Percentiles rank a stretch among this genome's conserved stretches.
These are phyloP conservation scores for Acer saccharum DNA, from an alignment of 345 rosid genomes.

Conservation along the genomic window DNA sequence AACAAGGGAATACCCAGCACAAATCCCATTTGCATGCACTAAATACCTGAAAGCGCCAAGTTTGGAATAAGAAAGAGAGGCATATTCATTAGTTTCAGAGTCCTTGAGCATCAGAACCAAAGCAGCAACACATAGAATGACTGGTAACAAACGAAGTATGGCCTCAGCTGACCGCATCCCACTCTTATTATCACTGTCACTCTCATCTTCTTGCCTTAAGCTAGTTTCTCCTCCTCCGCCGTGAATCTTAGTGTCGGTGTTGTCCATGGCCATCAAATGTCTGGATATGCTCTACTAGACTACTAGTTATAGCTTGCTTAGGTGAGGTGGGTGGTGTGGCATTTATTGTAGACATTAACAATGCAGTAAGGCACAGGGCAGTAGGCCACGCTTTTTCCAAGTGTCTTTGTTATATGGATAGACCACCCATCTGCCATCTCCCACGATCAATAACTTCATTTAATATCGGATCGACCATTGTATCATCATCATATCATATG, in stretches of 20 bases:
- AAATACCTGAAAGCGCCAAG: slow-evolving; percentile 87
- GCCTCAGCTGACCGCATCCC: slow-evolving; percentile 48
- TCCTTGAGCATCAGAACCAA: slow-evolving; percentile 72
- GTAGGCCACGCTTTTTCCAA: too few relatives aligned
- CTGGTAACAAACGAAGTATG: slow-evolving; percentile 53
- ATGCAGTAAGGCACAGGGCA: too few relatives aligned
- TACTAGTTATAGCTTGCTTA: too few relatives aligned
- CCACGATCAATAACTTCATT: too few relatives aligned
- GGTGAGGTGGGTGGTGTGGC: slow-evolving; percentile 1
- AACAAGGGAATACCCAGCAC: slow-evolving; percentile 93
- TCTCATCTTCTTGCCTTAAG: slow-evolving; percentile 3
- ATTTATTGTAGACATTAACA: slow-evolving; percentile 11
- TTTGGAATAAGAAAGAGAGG: slow-evolving; percentile 74
- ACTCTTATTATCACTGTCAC: neutral
- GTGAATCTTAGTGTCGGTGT: slow-evolving; percentile 20
- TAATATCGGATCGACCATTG: too few relatives aligned
- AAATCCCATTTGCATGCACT: slow-evolving; percentile 96
- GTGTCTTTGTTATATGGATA: too few relatives aligned
- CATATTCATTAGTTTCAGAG: slow-evolving; percentile 64
- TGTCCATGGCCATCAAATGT: slow-evolving; percentile 13
- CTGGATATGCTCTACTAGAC: too few relatives aligned
- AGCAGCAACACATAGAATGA: slow-evolving; percentile 60
- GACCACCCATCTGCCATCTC: too few relatives aligned
- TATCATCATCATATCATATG: too few relatives aligned
- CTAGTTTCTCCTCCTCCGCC: slow-evolving; percentile 1